Evolutionary conservation across 1,284 basidiomycete genomes (phyloP), one percentile per base, ranked within the genome.

Genomic region (Puccinia novopanici): DNA sequence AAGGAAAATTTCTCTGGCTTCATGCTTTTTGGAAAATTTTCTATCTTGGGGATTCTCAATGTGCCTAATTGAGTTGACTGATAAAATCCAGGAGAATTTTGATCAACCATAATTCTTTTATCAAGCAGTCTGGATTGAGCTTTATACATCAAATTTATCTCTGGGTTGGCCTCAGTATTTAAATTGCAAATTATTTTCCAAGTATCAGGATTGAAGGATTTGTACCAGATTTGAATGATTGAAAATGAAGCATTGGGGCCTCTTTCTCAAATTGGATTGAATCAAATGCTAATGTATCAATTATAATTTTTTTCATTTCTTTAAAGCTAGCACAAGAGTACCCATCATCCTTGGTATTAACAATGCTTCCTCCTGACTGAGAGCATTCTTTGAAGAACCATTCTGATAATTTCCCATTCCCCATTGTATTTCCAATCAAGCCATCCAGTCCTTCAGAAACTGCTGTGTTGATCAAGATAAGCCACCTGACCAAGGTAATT

Each of bases 351-450:
- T n/a, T n/a, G n/a, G n/a, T n/a, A 63, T 6, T n/a, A 63, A 42
- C 17, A 63, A 37, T 17, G n/a, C n/a, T n/a, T n/a, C n/a, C n/a
- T n/a, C n/a, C n/a, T n/a, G n/a, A n/a, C n/a, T n/a, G n/a, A n/a
- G n/a, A n/a, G n/a, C n/a, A n/a, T n/a, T n/a, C n/a, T n/a, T 63
- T 63, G 8, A 63, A 63, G 2, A 40, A 19, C 61, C 61, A 63
- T 22, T 63, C 37, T 17, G 22, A 42, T 19, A 63, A 3, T 8
- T 40, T 3, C 42, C 2, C 8, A 17, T 63, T 63, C n/a, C 30
- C 40, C 1, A n/a, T 9, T 12, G n/a, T n/a, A n/a, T 19, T 3
- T n/a, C 2, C 19, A 63, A 22, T 42, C 30, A 15, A 15, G 19
- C 27, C 12, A 5, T 42, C 42, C 30, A 42, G 42, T 12, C 22